These are phyloP conservation scores for Pyrenochaeta sp. DNA, from an alignment of 2,329 filamentous ascomycete species.

Conservation along the genomic window DNA sequence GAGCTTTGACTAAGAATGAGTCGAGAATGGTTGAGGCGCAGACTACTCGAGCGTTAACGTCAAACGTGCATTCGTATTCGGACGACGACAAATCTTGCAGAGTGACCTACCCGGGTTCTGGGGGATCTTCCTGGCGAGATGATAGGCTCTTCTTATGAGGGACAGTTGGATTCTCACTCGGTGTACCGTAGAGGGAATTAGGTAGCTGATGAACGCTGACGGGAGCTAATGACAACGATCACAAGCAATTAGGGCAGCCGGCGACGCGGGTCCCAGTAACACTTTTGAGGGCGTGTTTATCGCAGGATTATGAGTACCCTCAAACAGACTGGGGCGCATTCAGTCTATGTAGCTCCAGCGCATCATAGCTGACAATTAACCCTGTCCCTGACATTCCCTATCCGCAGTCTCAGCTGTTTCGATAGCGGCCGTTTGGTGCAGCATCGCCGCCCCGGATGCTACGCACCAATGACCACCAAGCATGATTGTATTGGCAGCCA, in stretches of 20 bases:
- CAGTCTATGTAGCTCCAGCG: conserved; percentile 5
- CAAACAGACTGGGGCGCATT: neutral
- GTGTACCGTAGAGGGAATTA: neutral
- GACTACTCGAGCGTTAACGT: conserved; percentile 3
- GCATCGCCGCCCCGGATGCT: conserved; percentile 4
- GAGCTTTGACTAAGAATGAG: neutral
- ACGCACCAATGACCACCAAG: neutral
- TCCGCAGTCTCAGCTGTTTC: conserved; percentile 13
- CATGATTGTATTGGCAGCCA: neutral
- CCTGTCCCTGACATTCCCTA: conserved; percentile 1
- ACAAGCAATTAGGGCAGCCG: neutral
- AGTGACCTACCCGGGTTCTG: neutral
- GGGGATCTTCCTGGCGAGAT: neutral
- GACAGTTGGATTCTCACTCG: neutral
- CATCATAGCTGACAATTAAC: neutral
- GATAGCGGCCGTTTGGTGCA: conserved; percentile 9
- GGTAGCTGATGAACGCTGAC: neutral
- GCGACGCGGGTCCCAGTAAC: neutral
- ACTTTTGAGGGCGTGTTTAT: neutral
- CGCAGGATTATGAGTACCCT: neutral
- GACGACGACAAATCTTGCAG: neutral
- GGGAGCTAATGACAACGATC: neutral
- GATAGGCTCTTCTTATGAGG: neutral
- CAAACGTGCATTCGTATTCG: conserved; percentile 4
- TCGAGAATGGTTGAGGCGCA: conserved; percentile 7